phyloP scores from a whole-genome alignment of 106 monocot genomes.

The Ottelia alismoides region DNA sequence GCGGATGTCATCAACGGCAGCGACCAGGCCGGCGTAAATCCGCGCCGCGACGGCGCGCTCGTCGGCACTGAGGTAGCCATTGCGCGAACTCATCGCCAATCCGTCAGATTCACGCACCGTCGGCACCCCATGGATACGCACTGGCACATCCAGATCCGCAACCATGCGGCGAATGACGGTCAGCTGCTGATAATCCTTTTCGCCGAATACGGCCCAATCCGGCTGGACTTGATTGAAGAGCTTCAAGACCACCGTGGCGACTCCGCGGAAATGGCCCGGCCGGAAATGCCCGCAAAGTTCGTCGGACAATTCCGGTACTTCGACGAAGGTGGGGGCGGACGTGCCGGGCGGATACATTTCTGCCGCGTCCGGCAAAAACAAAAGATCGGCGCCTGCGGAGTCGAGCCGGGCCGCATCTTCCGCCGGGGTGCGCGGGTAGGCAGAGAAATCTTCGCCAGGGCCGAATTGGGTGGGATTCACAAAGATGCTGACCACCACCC shows the following conservation, averaged over 20 bases:
- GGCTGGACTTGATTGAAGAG: slow-evolving; percentile 81
- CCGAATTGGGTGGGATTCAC: slow-evolving; percentile 85
- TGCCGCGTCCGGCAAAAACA: too few species aligned
- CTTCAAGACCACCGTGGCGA: slow-evolving; percentile 66
- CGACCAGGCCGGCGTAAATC: too few species aligned
- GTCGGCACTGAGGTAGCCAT: slow-evolving; percentile 49
- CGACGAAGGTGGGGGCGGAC: slow-evolving; percentile 66
- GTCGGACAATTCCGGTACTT: slow-evolving; percentile 61
- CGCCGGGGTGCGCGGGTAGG: slow-evolving; percentile 53
- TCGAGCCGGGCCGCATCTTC: too few species aligned
- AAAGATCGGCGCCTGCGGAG: too few species aligned
- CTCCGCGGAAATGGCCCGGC: slow-evolving; percentile 75
- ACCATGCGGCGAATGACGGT: slow-evolving; percentile 70
- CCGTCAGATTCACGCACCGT: slow-evolving; percentile 72
- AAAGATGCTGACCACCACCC: slow-evolving; percentile 71
- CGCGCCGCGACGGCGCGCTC: too few species aligned
- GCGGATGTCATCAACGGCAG: too few species aligned
- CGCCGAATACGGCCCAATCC: slow-evolving; percentile 70
- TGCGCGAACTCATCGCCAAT: slow-evolving; percentile 91
- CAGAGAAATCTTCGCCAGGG: slow-evolving; percentile 65
- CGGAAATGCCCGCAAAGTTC: slow-evolving; percentile 66
- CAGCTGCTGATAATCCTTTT: slow-evolving; percentile 96
- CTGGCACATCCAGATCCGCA: slow-evolving; percentile 70
- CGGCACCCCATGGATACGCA: slow-evolving; percentile 56
- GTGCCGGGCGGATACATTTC: too few species aligned